phyloP scores from a whole-genome alignment of 192 early-diverging fungal species.

The Rhizoclosmatium globosum region DNA sequence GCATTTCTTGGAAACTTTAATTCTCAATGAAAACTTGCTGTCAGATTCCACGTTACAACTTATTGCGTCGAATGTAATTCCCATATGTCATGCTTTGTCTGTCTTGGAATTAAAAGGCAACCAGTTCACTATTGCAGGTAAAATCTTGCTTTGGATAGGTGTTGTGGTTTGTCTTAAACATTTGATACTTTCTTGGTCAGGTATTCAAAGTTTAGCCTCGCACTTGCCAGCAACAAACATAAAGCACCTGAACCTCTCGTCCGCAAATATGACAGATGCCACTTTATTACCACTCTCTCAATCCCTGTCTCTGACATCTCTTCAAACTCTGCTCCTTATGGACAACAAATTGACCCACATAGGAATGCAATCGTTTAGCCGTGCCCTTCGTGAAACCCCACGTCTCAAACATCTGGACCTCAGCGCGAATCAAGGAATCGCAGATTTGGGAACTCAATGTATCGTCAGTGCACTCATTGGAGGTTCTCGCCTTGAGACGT shows the following conservation, averaged over 20 bases:
- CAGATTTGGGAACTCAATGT: neutral
- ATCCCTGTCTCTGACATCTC: constrained; percentile 9
- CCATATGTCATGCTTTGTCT: constrained; percentile 5
- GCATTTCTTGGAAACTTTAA: neutral
- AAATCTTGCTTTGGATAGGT: neutral
- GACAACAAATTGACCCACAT: constrained; percentile 27
- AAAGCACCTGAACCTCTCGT: constrained; percentile 19
- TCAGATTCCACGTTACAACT: constrained; percentile 10
- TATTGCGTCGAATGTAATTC: neutral
- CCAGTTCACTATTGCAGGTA: constrained; percentile 26
- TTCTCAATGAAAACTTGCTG: constrained; percentile 19
- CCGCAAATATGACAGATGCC: constrained; percentile 1
- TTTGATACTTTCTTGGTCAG: neutral
- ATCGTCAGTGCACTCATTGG: neutral
- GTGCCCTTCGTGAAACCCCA: neutral
- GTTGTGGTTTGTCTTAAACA: too few relatives aligned
- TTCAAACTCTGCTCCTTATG: neutral
- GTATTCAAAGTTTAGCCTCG: neutral
- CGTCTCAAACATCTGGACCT: constrained; percentile 13
- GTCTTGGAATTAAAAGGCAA: constrained; percentile 22
- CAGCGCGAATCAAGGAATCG: neutral
- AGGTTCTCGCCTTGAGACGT: neutral
- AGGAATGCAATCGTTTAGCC: neutral
- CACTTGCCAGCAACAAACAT: constrained; percentile 17
- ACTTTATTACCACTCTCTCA: neutral